Conservation (phyloP, 306 rosid genomes). For the Ormosia semicastrata region DNA sequence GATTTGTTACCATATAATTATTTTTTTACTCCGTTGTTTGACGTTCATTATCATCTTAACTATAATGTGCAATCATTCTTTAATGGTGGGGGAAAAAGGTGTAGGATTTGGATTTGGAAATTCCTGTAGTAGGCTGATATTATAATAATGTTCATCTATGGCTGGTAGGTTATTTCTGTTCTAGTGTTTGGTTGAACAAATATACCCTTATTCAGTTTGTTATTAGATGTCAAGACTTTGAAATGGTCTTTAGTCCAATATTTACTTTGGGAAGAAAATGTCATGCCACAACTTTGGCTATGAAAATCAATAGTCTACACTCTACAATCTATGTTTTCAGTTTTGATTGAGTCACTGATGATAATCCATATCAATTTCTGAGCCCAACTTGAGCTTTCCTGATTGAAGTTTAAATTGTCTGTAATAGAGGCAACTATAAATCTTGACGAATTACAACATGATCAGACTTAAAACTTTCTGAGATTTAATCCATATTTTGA, state of each 20-base stretch:
- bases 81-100: not conserved
- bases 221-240: slow-evolving; percentile 24
- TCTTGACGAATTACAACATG: not conserved
- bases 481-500: not conserved
- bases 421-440: not conserved
- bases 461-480: slow-evolving; percentile 2
- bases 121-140: not conserved
- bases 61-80: slow-evolving; percentile 13
- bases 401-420: not conserved
- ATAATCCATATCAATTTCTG: not conserved
- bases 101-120: slow-evolving; percentile 4
- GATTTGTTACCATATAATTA: not conserved
- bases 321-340: not conserved
- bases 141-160: not conserved
- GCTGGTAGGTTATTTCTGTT: not conserved
- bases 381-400: slow-evolving; percentile 13
- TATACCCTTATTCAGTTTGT: not conserved
- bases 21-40: not conserved
- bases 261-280: slow-evolving; percentile 17
- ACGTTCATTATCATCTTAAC: not conserved
- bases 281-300: not conserved
- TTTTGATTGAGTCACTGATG: not conserved
- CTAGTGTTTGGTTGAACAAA: not conserved
- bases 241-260: not conserved
- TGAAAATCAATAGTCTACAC: not conserved